phyloP scores from a whole-genome alignment of 2,329 filamentous ascomycete genomes.

The Microsporum audouinii region DNA sequence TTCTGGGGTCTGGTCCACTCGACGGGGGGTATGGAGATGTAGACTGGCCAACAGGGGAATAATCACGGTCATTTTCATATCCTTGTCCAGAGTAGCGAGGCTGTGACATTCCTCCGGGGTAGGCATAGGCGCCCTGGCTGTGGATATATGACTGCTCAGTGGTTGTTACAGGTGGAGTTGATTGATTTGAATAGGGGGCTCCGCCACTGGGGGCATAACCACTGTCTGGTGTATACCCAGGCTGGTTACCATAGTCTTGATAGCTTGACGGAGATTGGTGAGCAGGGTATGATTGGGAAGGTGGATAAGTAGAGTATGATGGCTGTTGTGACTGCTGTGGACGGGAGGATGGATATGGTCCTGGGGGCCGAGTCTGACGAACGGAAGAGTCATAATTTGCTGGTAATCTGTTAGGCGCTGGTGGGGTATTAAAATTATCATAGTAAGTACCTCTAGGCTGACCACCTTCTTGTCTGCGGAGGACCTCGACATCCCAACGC shows the following conservation, averaged over 20 bases:
- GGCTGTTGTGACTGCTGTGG: constrained; percentile 13
- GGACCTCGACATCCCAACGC: constrained; percentile 39
- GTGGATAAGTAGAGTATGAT: constrained; percentile 27
- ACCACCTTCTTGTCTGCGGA: constrained; percentile 31
- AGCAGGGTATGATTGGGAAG: constrained; percentile 24
- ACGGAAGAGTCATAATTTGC: constrained; percentile 28
- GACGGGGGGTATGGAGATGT: constrained; percentile 32
- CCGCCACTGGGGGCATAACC: constrained; percentile 10
- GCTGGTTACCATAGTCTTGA: constrained; percentile 21
- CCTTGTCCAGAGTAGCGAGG: constrained; percentile 32
- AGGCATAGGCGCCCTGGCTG: constrained; percentile 24
- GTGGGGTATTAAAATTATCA: constrained; percentile 28
- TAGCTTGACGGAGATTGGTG: constrained; percentile 28
- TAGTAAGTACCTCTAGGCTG: constrained; percentile 33
- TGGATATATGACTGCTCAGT: constrained; percentile 32
- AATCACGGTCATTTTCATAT: constrained; percentile 33
- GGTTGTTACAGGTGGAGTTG: constrained; percentile 29
- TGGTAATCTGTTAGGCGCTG: constrained; percentile 29
- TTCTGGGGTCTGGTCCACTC: constrained; percentile 32
- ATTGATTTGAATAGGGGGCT: constrained; percentile 19
- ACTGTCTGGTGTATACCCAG: constrained; percentile 20
- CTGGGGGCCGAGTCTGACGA: constrained; percentile 28
- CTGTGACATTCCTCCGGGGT: constrained; percentile 24
- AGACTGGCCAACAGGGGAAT: constrained; percentile 30
- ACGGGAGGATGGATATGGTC: constrained; percentile 6